These are phyloP conservation scores for Emmonsiellopsis sp. DNA, from an alignment of 2,329 filamentous ascomycete species.

Conservation along the genomic window DNA sequence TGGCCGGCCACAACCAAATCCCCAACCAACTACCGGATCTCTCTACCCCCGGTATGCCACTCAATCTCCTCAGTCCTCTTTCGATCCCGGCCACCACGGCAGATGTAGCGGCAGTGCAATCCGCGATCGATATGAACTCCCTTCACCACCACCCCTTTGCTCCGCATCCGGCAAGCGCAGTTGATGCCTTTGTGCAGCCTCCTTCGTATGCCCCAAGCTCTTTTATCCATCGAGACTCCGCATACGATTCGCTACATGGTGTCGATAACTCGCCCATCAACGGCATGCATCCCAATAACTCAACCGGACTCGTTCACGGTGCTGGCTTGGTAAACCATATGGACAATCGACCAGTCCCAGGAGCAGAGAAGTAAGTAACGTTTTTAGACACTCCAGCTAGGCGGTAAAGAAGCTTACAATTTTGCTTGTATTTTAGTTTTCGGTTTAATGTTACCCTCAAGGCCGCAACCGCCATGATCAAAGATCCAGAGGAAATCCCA, in stretches of 20 bases:
- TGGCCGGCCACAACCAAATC: conserved; percentile 56
- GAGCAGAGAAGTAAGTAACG: conserved; percentile 42
- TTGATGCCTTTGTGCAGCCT: conserved; percentile 60
- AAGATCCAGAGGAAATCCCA: conserved; percentile 68
- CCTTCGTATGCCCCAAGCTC: conserved; percentile 62
- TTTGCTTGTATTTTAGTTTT: conserved; percentile 4
- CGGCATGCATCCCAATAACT: neutral
- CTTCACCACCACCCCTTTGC: conserved; percentile 54
- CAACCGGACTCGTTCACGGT: neutral
- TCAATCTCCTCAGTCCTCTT: conserved; percentile 54
- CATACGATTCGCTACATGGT: conserved; percentile 68
- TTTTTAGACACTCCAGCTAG: conserved; percentile 17
- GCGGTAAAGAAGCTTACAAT: neutral
- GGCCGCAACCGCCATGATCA: conserved; percentile 92
- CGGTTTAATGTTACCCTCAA: conserved; percentile 85
- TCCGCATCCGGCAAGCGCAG: conserved; percentile 54
- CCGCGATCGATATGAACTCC: conserved; percentile 55
- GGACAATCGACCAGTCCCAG: neutral
- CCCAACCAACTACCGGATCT: conserved; percentile 78
- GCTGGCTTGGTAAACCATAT: conserved; percentile 15
- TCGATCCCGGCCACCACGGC: conserved; percentile 64
- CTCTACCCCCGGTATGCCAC: conserved; percentile 64
- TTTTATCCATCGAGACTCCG: conserved; percentile 71
- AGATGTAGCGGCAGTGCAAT: conserved; percentile 18
- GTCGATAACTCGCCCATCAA: conserved; percentile 56